phyloP scores from a whole-genome alignment of 768 basidiomycete genomes.

The Kwoniella heveanensis region DNA sequence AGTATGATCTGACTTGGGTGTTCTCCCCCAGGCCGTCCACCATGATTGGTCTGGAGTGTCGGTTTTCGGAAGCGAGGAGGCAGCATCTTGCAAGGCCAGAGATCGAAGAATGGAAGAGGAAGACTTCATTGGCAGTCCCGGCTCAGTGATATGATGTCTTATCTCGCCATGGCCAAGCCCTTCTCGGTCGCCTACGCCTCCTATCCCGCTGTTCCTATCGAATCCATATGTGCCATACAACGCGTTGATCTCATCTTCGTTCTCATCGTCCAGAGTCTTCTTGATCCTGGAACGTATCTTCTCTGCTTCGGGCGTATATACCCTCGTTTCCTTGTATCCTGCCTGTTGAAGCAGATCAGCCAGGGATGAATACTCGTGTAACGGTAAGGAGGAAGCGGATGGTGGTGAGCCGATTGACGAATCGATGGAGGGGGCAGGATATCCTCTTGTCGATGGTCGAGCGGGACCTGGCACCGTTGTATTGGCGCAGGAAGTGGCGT shows the following conservation, averaged over 20 bases:
- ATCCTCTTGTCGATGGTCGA: conserved; percentile 13
- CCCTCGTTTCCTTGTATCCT: conserved; percentile 87
- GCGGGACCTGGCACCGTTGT: conserved; percentile 24
- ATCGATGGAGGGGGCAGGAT: conserved; percentile 23
- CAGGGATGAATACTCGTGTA: conserved; percentile 67
- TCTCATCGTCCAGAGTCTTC: conserved; percentile 39
- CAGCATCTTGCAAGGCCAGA: conserved; percentile 34
- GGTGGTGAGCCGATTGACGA: conserved; percentile 18
- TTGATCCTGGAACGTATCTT: conserved; percentile 29
- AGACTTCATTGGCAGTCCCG: conserved; percentile 39
- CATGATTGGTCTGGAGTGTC: conserved; percentile 20
- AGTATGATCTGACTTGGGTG: conserved; percentile 26
- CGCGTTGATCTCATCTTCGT: conserved; percentile 30
- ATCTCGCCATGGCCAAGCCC: not conserved
- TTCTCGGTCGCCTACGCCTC: not conserved
- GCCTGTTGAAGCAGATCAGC: conserved; percentile 84
- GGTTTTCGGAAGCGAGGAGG: conserved; percentile 2
- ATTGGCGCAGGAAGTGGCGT: conserved; percentile 8
- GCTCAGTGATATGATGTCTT: conserved; percentile 38
- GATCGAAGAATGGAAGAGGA: conserved; percentile 37
- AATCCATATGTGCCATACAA: conserved; percentile 39
- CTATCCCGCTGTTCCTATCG: not conserved
- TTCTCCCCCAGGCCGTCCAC: conserved; percentile 36
- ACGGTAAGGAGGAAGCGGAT: conserved; percentile 1
- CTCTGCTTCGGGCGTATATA: conserved; percentile 82